These are phyloP conservation scores for Gloeopeniophorella convolvens DNA, from an alignment of 768 basidiomycete genomes.

Conservation along the genomic window DNA sequence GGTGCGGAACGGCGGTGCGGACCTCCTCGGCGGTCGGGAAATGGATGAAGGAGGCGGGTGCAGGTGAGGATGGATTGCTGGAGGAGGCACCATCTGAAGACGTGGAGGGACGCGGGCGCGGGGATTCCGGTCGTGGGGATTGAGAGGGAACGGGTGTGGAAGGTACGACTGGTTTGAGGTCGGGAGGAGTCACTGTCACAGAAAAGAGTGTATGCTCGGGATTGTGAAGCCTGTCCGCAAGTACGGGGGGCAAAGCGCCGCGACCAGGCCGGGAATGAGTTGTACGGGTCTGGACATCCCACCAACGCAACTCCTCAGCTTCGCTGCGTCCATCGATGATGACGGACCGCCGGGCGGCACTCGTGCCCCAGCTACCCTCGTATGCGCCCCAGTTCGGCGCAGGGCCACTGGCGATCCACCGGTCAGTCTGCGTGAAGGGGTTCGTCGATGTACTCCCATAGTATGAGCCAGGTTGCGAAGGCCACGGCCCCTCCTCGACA, in stretches of 20 bases:
- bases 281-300: constrained; percentile 47
- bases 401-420: constrained; percentile 14
- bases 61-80: constrained; percentile 18
- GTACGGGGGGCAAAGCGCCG: constrained; percentile 61
- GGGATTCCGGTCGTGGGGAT: constrained; percentile 10
- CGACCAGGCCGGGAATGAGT: constrained; percentile 52
- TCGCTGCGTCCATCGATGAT: constrained; percentile 54
- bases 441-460: constrained; percentile 8
- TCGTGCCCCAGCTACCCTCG: constrained; percentile 12
- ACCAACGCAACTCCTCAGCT: constrained; percentile 64
- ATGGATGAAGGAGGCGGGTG: constrained; percentile 21
- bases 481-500: constrained; percentile 7
- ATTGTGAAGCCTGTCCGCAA: constrained; percentile 64
- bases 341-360: constrained; percentile 27
- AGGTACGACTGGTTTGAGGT: constrained; percentile 24
- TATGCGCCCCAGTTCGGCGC: constrained; percentile 5
- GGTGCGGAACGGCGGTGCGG: constrained; percentile 67
- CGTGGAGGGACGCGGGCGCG: constrained; percentile 1
- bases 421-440: constrained; percentile 4
- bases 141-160: constrained; percentile 23
- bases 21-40: constrained; percentile 58
- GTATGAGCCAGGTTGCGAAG: constrained; percentile 1
- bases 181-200: constrained; percentile 39
- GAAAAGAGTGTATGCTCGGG: constrained; percentile 66
- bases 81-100: constrained; percentile 4